phyloP scores from a whole-genome alignment of 192 early-diverging fungal species.

The Funneliformis geosporum region DNA sequence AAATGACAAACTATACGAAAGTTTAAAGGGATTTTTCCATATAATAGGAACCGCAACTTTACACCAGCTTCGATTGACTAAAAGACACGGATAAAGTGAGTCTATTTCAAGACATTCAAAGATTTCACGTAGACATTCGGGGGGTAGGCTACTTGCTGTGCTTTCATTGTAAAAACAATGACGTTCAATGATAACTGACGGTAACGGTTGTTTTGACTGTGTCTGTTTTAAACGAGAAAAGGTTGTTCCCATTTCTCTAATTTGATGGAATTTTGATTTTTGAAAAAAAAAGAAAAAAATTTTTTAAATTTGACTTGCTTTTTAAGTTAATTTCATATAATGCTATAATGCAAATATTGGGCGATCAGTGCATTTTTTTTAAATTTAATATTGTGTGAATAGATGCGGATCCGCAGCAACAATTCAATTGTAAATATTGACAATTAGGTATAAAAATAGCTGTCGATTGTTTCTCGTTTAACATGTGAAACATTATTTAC shows the following conservation, averaged over 20 bases:
- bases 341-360: background rate
- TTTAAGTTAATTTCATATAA: too few relatives aligned
- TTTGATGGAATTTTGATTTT: conserved; percentile 40
- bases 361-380: background rate
- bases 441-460: too few relatives aligned
- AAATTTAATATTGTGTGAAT: background rate
- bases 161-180: background rate
- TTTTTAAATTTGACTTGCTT: background rate
- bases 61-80: conserved; percentile 16
- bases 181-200: background rate
- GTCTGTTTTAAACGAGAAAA: background rate
- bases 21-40: background rate
- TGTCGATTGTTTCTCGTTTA: too few relatives aligned
- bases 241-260: background rate
- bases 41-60: background rate
- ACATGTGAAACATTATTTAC: too few relatives aligned
- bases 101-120: conserved; percentile 3
- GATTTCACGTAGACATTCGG: background rate
- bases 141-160: background rate
- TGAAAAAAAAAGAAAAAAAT: too few relatives aligned
- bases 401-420: background rate
- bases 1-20: background rate
- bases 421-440: too few relatives aligned
- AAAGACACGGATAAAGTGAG: conserved; percentile 6
- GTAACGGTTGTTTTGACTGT: background rate